Percentiles rank a stretch among this genome's conserved stretches.
Conservation (phyloP, 257 asterid genomes). For the Solanum medicagineum region DNA sequence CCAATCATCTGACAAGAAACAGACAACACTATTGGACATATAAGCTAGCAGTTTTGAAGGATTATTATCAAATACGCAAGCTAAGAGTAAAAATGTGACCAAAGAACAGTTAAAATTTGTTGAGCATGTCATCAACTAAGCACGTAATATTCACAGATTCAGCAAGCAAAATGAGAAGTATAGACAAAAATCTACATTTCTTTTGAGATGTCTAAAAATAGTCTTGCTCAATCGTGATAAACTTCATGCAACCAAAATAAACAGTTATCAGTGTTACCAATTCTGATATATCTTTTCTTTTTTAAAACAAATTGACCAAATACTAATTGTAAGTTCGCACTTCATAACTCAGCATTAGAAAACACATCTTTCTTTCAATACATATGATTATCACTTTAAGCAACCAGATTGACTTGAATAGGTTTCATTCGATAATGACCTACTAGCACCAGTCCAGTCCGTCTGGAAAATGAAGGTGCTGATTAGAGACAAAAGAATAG, state of each 20-base stretch:
- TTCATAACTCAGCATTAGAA: neutral
- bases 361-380: neutral
- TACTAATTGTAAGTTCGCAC: neutral
- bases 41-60: neutral
- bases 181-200: neutral
- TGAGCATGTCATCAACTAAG: neutral
- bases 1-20: neutral
- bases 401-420: neutral
- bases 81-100: neutral
- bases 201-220: neutral
- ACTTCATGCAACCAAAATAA: neutral
- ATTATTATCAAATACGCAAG: neutral
- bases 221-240: neutral
- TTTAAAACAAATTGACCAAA: neutral
- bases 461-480: neutral
- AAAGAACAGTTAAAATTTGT: neutral
- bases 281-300: neutral
- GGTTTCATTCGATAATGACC: neutral
- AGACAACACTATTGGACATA: neutral
- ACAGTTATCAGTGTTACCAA: neutral
- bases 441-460: neutral
- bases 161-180: neutral
- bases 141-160: neutral
- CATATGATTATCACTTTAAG: neutral
- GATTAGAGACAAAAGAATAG: neutral